Evolutionary conservation across 2,329 filamentous ascomycete genomes (phyloP).

Genomic region (Fusarium burgessii): DNA sequence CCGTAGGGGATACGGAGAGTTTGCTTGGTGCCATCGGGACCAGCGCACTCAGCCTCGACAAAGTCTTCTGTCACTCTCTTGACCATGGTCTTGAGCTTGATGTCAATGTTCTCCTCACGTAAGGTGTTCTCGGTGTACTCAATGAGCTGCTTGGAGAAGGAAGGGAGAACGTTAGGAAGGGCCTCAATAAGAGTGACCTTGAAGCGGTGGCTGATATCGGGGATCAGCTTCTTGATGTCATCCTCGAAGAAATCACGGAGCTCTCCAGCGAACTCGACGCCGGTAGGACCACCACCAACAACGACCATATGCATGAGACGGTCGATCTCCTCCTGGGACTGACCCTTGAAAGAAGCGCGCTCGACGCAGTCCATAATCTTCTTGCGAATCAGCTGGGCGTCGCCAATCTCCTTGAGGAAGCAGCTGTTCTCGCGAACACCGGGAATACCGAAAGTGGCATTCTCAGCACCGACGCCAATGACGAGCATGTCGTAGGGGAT

Average conservation of each 20-base stretch:
- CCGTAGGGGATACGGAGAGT: constrained; percentile 89
- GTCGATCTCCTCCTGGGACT: constrained; percentile 87
- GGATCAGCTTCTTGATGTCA: constrained; percentile 97
- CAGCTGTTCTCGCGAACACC: constrained; percentile 95
- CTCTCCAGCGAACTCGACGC: constrained; percentile 98
- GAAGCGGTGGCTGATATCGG: constrained; percentile 94
- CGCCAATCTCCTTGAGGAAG: constrained; percentile 98
- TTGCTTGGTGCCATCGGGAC: constrained; percentile 86
- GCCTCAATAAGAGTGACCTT: constrained; percentile 98
- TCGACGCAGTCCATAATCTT: constrained; percentile 99
- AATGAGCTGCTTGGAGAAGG: constrained; percentile 99
- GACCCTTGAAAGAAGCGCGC: constrained; percentile 98
- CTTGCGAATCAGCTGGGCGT: constrained; percentile 96
- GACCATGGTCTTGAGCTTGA: constrained; percentile 98
- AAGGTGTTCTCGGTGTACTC: constrained; percentile 99
- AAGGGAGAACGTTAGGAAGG: constrained; percentile 93
- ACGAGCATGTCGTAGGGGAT: constrained; percentile 99
- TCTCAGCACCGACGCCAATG: constrained; percentile 96
- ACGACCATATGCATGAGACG: constrained; percentile 98
- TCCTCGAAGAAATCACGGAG: constrained; percentile 99
- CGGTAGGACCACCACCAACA: constrained; percentile 92
- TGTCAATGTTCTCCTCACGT: constrained; percentile 97
- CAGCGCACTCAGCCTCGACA: constrained; percentile 88
- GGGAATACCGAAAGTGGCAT: constrained; percentile 97
- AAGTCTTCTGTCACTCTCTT: constrained; percentile 94